Base-by-base conservation (phyloP, 2,329 filamentous ascomycete genomes). In the Calonectria pseudoturangicola region DNA sequence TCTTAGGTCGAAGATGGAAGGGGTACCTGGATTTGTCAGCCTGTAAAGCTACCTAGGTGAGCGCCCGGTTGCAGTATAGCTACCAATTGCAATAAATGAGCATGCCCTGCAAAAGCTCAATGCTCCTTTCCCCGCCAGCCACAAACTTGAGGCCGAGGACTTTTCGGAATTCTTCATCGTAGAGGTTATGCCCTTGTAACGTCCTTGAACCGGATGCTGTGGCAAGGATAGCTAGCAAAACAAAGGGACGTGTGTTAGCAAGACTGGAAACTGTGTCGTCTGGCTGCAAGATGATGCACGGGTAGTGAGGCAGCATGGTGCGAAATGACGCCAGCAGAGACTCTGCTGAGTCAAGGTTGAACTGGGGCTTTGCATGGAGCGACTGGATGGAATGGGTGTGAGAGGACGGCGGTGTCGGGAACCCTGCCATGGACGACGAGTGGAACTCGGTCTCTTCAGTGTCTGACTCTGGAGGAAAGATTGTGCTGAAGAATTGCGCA, bases 31-130 rank as follows among this genome's bases (percentile, higher is more conserved):
- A 13, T 1, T 3, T 33, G 48, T 45, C 8, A 70, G 47, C 27
- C 13, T 43, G n/a, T 9, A 3, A 12, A 8, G 2, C 10, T 15
- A 8, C 2, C 10, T 15, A 9, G 30, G 33, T 1, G 10, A 5
- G 43, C 2, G 21, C 15, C 12, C 8, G 12, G 27, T 25, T 15
- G 36, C 39, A 12, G 8, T 27, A 4, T 30, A 70, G 84, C 75
- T 81, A 92, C 90, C 90, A 92, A 21, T 87, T 84, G 63, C 88
- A 87, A 73, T 92, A 92, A 7, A 92, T 85, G 30, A 92, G 81
- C 25, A 92, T 80, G 3, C 90, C 90, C 73, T 91, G 88, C 1
- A 92, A 79, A 18, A 92, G 75, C 75, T 92, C 89, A 27, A 92
- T 71, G 15, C 85, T 90, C 69, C 89, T 86, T 82, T 92, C 90